phyloP scores from a whole-genome alignment of 2,329 filamentous ascomycete species.

The Botrytis paeoniae region DNA sequence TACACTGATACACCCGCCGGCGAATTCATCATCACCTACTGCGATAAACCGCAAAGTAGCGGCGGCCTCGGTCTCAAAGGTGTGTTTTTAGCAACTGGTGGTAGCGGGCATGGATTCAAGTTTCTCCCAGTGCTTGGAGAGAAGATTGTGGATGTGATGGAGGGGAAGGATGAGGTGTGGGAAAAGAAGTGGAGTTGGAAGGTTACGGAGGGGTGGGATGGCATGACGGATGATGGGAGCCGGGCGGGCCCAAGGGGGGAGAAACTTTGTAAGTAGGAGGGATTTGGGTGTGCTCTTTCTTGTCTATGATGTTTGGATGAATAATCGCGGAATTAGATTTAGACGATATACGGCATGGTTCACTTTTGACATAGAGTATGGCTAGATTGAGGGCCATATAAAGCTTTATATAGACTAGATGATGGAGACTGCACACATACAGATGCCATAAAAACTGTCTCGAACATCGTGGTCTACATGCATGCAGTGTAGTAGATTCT shows the following conservation, averaged over 20 bases:
- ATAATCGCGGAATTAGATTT: background rate
- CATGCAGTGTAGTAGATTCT: background rate
- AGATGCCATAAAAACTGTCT: background rate
- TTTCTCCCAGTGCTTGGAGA: constrained; percentile 49
- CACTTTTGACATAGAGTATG: background rate
- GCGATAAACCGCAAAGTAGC: constrained; percentile 2
- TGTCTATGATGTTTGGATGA: background rate
- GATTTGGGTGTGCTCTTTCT: background rate
- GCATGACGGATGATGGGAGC: constrained; percentile 35
- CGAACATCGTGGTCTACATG: background rate
- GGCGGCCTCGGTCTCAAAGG: constrained; percentile 45
- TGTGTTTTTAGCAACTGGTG: constrained; percentile 49
- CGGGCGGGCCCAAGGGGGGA: constrained; percentile 34
- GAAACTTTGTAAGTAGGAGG: constrained; percentile 20
- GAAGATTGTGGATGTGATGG: constrained; percentile 43
- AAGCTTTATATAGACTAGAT: background rate
- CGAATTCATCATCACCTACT: constrained; percentile 58
- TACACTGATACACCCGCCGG: constrained; percentile 64
- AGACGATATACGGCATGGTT: background rate
- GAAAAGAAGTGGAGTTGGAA: constrained; percentile 54
- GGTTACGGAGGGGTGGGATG: constrained; percentile 32
- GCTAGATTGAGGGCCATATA: background rate
- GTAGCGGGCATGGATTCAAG: constrained; percentile 50
- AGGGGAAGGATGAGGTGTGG: constrained; percentile 43
- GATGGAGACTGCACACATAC: background rate